These are phyloP conservation scores for Pestalotiopsis sp. DNA, from an alignment of 2,329 filamentous ascomycete genomes.

Conservation along the genomic window DNA sequence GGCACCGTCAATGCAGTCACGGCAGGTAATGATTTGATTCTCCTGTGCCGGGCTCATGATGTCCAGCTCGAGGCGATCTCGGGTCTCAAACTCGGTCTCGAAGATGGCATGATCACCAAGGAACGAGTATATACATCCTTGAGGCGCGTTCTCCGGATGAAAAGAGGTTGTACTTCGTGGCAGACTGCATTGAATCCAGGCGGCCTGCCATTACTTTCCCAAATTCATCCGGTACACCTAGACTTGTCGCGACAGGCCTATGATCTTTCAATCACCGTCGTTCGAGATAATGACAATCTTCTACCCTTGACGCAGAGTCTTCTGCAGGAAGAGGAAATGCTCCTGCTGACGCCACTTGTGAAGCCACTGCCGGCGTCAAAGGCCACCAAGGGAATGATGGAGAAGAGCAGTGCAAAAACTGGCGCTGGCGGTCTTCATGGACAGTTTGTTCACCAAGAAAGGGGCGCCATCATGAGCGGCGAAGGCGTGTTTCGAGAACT, in stretches of 20 bases:
- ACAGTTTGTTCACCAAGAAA: constrained; percentile 59
- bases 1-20: constrained; percentile 98
- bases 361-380: constrained; percentile 92
- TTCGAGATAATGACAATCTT: constrained; percentile 84
- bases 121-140: constrained; percentile 81
- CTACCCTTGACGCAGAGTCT: constrained; percentile 82
- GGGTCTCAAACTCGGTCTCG: constrained; percentile 84
- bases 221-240: constrained; percentile 81
- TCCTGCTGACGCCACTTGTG: constrained; percentile 85
- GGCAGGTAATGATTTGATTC: constrained; percentile 88
- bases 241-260: constrained; percentile 84
- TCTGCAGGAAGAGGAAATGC: constrained; percentile 83
- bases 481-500: constrained; percentile 92
- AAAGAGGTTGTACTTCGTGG: constrained; percentile 87
- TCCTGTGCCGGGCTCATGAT: constrained; percentile 85
- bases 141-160: constrained; percentile 76
- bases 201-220: constrained; percentile 74
- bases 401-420: constrained; percentile 47
- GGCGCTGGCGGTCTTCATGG: constrained; percentile 49
- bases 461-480: constrained; percentile 78
- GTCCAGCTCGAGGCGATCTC: constrained; percentile 91
- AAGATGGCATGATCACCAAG: constrained; percentile 86
- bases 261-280: constrained; percentile 89
- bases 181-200: constrained; percentile 86
- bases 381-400: constrained; percentile 71